Evolutionary conservation across 2,329 filamentous ascomycete species (phyloP), one percentile per base, ranked within the genome.

Genomic region (Fusarium azukiicola): DNA sequence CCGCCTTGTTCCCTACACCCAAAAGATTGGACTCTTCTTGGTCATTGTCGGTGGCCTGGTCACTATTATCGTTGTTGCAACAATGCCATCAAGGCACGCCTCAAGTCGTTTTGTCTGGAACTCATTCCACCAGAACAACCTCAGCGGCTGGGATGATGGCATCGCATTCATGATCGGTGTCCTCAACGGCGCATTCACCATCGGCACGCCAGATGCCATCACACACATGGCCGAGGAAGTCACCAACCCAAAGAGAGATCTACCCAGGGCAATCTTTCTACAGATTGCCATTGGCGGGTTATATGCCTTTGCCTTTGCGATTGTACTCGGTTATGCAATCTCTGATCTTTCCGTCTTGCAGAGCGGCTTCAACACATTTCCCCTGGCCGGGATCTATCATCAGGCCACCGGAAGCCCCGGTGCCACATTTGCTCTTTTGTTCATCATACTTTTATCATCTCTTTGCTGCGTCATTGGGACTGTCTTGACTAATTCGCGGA

Each of bases 181-280:
- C 13, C 71, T 83, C 3, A 83, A 83, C 1, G 81, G 81, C 1
- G 81, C 81, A 6, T 83, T 83, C 21, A 76, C 81, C 0, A 83
- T 83, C 11, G 81, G 81, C 1, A 83, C 81, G 0, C 69, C 80
- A 0, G 81, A 83, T 3, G 74, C 81, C 1, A 82, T 83, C 13
- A 83, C 81, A 0, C 81, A 83, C 42, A 82, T 83, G 80, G 81
- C 81, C 0, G 81, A 83, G 23, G 81, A 83, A 36, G 72, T 78
- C 21, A 80, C 72, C 12, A 69, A 78, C 11, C 81, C 81, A 0
- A 76, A 69, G 38, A 77, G 64, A 10, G 77, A 83, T 16, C 27
- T 83, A 0, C 81, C 81, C 0, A 73, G 74, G 27, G 81, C 80
- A 1, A 83, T 83, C 0, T 77, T 81, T 21, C 73, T 83, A 2